Evolutionary conservation across 805 yeast genomes (phyloP).

Genomic region (Metschnikowia borealis): DNA sequence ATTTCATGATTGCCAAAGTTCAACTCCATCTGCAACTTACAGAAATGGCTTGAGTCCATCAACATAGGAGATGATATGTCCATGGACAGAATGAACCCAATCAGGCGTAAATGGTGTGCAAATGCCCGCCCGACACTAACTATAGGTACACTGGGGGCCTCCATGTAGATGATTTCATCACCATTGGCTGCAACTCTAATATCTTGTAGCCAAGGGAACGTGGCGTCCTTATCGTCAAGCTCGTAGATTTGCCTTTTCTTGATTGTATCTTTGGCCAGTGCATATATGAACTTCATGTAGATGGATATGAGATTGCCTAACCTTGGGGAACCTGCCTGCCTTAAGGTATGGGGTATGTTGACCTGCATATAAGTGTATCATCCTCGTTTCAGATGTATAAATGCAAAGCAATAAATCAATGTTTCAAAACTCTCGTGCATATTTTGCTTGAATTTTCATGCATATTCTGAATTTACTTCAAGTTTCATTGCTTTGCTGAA

Average conservation of each 20-base stretch:
- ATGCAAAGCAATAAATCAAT: neutral
- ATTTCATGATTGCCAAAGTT: constrained; percentile 4
- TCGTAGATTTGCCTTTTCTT: constrained; percentile 12
- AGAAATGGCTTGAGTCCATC: constrained; percentile 5
- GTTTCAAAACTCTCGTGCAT: neutral
- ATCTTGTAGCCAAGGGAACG: constrained; percentile 14
- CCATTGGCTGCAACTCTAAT: constrained; percentile 9
- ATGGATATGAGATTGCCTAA: neutral
- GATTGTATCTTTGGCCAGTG: constrained; percentile 10
- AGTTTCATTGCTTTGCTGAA: no score
- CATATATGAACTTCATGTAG: constrained; percentile 10
- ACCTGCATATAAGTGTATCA: neutral
- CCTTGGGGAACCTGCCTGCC: neutral
- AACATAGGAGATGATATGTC: neutral
- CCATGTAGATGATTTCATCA: constrained; percentile 10
- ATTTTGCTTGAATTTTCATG: neutral
- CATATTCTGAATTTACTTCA: no score
- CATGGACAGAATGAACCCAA: constrained; percentile 10
- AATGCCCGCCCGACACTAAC: constrained; percentile 16
- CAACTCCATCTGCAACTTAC: constrained; percentile 11
- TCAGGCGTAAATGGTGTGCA: constrained; percentile 10
- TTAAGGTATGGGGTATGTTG: neutral
- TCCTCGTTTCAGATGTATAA: neutral
- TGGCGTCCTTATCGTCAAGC: constrained; percentile 6
- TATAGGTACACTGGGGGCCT: constrained; percentile 10